These are phyloP conservation scores for Suillus sp. DNA, from an alignment of 768 basidiomycete genomes.

Conservation along the genomic window DNA sequence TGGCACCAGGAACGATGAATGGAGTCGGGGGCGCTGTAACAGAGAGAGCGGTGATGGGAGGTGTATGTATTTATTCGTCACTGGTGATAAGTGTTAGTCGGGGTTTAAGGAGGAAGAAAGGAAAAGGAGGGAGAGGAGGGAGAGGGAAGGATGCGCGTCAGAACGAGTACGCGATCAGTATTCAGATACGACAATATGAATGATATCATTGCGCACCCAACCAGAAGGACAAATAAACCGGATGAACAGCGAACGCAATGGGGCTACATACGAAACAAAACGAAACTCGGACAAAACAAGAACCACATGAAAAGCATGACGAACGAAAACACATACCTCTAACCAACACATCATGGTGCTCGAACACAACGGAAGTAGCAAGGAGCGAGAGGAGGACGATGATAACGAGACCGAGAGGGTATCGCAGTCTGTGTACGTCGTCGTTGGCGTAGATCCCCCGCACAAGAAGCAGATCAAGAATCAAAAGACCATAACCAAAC, in stretches of 20 bases:
- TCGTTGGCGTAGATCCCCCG: background rate
- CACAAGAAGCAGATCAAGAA: background rate
- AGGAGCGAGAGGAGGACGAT: slow-evolving; percentile 59
- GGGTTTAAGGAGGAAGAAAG: background rate
- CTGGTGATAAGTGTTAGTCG: background rate
- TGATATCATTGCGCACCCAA: background rate
- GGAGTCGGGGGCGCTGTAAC: background rate
- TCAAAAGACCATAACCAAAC: background rate
- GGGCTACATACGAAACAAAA: background rate
- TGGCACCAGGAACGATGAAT: background rate
- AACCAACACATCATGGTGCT: slow-evolving; percentile 67
- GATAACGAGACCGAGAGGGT: slow-evolving; percentile 60
- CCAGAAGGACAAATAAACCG: background rate
- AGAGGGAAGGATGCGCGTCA: background rate
- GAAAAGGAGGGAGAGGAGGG: no score
- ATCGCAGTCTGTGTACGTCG: slow-evolving; percentile 53
- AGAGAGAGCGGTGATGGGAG: background rate
- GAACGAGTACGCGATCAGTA: background rate
- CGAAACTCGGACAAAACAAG: background rate
- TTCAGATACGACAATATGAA: background rate
- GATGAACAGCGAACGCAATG: background rate
- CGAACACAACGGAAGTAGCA: slow-evolving; percentile 56
- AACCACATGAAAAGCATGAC: background rate
- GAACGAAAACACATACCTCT: slow-evolving; percentile 48
- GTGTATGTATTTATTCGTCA: background rate